phyloP scores from a whole-genome alignment of 2,329 filamentous ascomycete species.

The Xylaria sp. region DNA sequence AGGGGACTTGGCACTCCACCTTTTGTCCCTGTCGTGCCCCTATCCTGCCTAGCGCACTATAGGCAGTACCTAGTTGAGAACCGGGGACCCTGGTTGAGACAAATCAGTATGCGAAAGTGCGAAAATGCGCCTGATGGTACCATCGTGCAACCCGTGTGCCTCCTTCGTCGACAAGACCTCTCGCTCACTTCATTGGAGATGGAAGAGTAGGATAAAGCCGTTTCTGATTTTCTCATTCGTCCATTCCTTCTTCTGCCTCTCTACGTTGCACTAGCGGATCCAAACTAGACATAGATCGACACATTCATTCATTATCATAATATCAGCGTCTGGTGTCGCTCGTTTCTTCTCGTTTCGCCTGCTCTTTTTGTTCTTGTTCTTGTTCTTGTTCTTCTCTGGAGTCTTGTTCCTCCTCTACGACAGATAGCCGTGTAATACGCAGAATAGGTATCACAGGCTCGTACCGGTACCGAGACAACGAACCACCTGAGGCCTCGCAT shows the following conservation, averaged over 20 bases:
- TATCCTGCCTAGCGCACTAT: background rate
- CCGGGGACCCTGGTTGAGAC: background rate
- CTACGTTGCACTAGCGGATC: background rate
- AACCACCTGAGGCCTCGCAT: constrained; percentile 3
- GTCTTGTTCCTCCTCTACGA: constrained; percentile 4
- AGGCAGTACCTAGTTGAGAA: background rate
- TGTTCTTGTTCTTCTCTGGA: background rate
- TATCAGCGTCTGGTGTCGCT: constrained; percentile 9
- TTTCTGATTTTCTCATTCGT: constrained; percentile 5
- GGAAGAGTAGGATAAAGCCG: background rate
- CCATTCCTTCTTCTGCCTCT: background rate
- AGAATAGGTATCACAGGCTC: constrained; percentile 1
- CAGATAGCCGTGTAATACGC: background rate
- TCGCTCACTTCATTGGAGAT: background rate
- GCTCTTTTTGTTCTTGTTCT: background rate
- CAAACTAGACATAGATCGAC: background rate
- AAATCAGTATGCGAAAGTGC: background rate
- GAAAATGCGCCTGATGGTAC: background rate
- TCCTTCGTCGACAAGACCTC: background rate
- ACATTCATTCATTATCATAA: constrained; percentile 2
- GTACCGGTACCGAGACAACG: constrained; percentile 3
- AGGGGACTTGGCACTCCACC: background rate
- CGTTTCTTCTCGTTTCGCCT: constrained; percentile 11
- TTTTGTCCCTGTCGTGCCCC: background rate
- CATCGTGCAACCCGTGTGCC: background rate